Percentiles rank a stretch among this genome's conserved stretches.
phyloP scores from a whole-genome alignment of 1,284 basidiomycete genomes.

The Amylostereum areolatum region DNA sequence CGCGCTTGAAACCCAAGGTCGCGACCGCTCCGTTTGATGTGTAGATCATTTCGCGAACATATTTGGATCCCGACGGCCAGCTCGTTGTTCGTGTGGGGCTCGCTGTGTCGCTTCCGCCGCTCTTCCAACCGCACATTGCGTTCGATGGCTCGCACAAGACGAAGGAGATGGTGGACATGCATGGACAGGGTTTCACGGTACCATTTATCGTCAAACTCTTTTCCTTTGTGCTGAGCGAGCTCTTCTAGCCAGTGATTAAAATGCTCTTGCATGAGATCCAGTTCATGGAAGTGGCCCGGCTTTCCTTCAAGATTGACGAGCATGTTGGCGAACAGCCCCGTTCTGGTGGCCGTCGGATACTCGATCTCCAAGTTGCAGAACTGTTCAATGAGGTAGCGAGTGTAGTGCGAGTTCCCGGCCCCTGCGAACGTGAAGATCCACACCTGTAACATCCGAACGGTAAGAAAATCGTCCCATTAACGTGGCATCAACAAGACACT shows the following conservation, averaged over 20 bases:
- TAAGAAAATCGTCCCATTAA: background rate
- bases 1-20: slow-evolving; percentile 3
- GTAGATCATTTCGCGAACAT: slow-evolving; percentile 3
- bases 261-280: slow-evolving; percentile 18
- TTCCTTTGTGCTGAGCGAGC: slow-evolving; percentile 21
- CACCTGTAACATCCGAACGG: slow-evolving; percentile 3
- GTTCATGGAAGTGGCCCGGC: slow-evolving; percentile 14
- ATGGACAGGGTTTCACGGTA: slow-evolving; percentile 21
- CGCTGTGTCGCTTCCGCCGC: slow-evolving; percentile 18
- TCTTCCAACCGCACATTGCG: slow-evolving; percentile 14
- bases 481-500: background rate
- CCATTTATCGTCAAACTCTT: slow-evolving; percentile 23
- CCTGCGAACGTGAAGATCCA: slow-evolving; percentile 16
- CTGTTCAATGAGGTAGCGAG: slow-evolving; percentile 11
- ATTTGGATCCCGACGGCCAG: slow-evolving; percentile 8
- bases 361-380: slow-evolving; percentile 14
- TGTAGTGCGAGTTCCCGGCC: slow-evolving; percentile 12
- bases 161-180: slow-evolving; percentile 24
- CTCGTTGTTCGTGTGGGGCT: slow-evolving; percentile 16
- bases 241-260: slow-evolving; percentile 15
- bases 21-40: background rate
- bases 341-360: background rate
- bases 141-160: slow-evolving; percentile 25
- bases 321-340: slow-evolving; percentile 15
- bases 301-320: slow-evolving; percentile 16